Percentiles rank a stretch among this genome's conserved stretches.
Conservation (phyloP, 1,284 basidiomycete genomes). For the Singerocomus rubriflavus region DNA sequence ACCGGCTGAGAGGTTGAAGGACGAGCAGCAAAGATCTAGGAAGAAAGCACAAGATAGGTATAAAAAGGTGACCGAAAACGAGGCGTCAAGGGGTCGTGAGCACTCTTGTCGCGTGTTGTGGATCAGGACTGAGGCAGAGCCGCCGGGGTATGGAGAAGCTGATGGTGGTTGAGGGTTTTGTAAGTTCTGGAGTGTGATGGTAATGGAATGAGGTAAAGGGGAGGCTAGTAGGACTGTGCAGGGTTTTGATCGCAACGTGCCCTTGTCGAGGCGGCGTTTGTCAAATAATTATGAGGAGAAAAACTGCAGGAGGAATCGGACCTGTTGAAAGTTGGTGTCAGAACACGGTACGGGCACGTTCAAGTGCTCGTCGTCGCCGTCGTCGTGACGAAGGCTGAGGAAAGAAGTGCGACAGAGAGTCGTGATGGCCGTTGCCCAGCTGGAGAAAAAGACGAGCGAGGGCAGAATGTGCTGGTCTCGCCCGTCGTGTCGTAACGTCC, state of each 20-base stretch:
- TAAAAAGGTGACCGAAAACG: slow-evolving; percentile 49
- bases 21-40: slow-evolving; percentile 40
- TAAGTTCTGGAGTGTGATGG: slow-evolving; percentile 40
- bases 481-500: slow-evolving; percentile 32
- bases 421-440: slow-evolving; percentile 17
- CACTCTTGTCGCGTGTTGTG: slow-evolving; percentile 40
- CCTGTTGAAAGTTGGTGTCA: slow-evolving; percentile 18
- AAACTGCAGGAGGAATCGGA: slow-evolving; percentile 14
- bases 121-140: slow-evolving; percentile 34
- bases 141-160: slow-evolving; percentile 25
- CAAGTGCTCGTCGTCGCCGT: slow-evolving; percentile 8
- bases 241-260: slow-evolving; percentile 71
- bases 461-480: slow-evolving; percentile 32
- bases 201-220: slow-evolving; percentile 54
- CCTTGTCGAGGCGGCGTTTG: slow-evolving; percentile 48
- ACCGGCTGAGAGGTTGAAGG: slow-evolving; percentile 31
- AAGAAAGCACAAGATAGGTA: slow-evolving; percentile 52
- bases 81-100: slow-evolving; percentile 49
- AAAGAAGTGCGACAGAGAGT: slow-evolving; percentile 5
- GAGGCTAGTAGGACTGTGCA: slow-evolving; percentile 56
- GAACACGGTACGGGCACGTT: slow-evolving; percentile 26
- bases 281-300: slow-evolving; percentile 35
- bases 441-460: slow-evolving; percentile 19
- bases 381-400: slow-evolving; percentile 12
- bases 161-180: slow-evolving; percentile 40